Conservation (phyloP, 2,329 filamentous ascomycete genomes). For the Periglandula ipomoeae region DNA sequence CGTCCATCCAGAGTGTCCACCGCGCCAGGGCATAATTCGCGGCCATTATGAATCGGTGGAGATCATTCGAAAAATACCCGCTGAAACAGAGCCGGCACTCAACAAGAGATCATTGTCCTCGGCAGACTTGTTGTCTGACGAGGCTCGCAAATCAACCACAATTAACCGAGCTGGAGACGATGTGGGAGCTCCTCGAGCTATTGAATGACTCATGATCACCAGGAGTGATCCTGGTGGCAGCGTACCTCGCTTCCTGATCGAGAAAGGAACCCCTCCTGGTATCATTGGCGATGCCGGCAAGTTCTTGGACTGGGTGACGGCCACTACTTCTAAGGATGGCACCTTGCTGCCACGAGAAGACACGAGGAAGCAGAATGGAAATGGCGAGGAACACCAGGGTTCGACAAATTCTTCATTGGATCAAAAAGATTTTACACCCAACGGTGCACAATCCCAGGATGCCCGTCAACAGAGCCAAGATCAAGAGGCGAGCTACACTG, state of each 20-base stretch:
- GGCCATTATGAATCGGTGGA: slow-evolving; percentile 89
- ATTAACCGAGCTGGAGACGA: slow-evolving; percentile 17
- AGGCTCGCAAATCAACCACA: slow-evolving; percentile 16
- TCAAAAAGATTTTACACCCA: neutral
- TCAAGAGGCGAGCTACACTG: slow-evolving; percentile 15
- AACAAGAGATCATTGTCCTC: slow-evolving; percentile 25
- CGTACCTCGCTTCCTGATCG: slow-evolving; percentile 85
- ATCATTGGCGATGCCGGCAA: slow-evolving; percentile 73
- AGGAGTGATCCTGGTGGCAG: slow-evolving; percentile 81
- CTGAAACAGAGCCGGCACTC: slow-evolving; percentile 29
- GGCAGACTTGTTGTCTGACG: slow-evolving; percentile 19
- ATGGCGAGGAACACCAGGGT: no score
- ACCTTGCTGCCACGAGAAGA: neutral
- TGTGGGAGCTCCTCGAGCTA: slow-evolving; percentile 24
- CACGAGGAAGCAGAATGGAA: neutral
- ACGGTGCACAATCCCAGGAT: neutral
- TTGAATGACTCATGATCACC: slow-evolving; percentile 93
- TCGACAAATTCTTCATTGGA: neutral
- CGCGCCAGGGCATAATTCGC: slow-evolving; percentile 64
- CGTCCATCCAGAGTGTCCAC: slow-evolving; percentile 62
- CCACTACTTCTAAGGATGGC: slow-evolving; percentile 24
- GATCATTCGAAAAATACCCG: slow-evolving; percentile 73
- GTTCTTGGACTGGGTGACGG: slow-evolving; percentile 65
- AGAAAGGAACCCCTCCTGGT: slow-evolving; percentile 72
- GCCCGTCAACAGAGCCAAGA: slow-evolving; percentile 4